Evolutionary conservation across 176 grass and related monocot species (phyloP).

Genomic region (Zizania latifolia): DNA sequence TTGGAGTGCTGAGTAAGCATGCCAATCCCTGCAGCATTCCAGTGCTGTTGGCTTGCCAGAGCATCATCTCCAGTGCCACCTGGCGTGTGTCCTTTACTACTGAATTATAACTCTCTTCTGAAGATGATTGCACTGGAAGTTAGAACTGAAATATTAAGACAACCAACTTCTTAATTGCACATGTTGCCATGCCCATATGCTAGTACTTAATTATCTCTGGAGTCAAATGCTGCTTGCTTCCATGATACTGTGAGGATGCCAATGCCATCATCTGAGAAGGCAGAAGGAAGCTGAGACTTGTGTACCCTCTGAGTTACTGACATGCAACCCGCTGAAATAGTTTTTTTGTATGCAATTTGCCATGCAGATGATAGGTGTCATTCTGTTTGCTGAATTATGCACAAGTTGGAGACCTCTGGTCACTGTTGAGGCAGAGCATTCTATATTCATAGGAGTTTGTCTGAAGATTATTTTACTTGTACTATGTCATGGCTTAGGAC

Average conservation of each 20-base stretch:
- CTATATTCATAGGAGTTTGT: slow-evolving; percentile 33
- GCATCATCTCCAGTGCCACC: slow-evolving; percentile 34
- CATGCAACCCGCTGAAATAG: background rate
- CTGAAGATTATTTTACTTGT: slow-evolving; percentile 42
- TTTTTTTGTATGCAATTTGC: background rate
- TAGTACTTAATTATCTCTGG: background rate
- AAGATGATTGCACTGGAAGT: slow-evolving; percentile 49
- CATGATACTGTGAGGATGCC: slow-evolving; percentile 17
- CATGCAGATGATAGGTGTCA: slow-evolving; percentile 36
- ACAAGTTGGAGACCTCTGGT: slow-evolving; percentile 33
- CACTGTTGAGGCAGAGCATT: background rate
- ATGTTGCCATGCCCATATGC: slow-evolving; percentile 32
- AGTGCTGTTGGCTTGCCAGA: slow-evolving; percentile 33
- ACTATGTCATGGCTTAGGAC: slow-evolving; percentile 23
- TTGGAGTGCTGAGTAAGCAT: slow-evolving; percentile 43
- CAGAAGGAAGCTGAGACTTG: slow-evolving; percentile 44
- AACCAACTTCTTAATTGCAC: slow-evolving; percentile 54
- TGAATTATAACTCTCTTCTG: slow-evolving; percentile 22
- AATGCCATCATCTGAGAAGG: slow-evolving; percentile 33
- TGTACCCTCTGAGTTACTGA: slow-evolving; percentile 32
- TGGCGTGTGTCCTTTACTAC: slow-evolving; percentile 12
- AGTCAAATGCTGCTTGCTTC: slow-evolving; percentile 45
- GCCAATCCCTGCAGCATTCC: slow-evolving; percentile 22
- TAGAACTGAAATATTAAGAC: slow-evolving; percentile 41
- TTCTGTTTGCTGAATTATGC: slow-evolving; percentile 52